phyloP scores from a whole-genome alignment of 228 moss, liverwort and hornwort genomes.

The Sphagnum fallax region DNA sequence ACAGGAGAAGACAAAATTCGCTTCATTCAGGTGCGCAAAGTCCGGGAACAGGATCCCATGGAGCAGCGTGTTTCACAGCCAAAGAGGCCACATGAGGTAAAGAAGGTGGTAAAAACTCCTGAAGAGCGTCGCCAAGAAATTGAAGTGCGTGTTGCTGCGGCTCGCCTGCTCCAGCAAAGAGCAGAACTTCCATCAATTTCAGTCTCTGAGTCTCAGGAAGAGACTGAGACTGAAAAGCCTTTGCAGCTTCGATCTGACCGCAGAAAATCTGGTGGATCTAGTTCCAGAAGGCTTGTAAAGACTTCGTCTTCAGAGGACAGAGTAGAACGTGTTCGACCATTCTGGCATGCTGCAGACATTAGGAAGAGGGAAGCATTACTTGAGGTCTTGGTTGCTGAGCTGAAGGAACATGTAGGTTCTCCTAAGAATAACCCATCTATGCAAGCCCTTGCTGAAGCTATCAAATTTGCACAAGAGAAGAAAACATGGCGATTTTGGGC shows the following conservation, averaged over 20 bases:
- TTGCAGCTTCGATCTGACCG: conserved; percentile 12
- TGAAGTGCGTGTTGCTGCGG: conserved; percentile 47
- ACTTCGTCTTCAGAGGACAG: conserved; percentile 21
- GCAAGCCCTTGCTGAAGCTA: conserved; percentile 24
- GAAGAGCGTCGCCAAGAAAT: conserved; percentile 41
- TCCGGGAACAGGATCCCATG: conserved; percentile 28
- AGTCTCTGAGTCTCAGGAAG: conserved; percentile 11
- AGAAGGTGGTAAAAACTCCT: conserved; percentile 32
- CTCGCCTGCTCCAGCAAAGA: conserved; percentile 37
- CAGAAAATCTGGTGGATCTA: conserved; percentile 25
- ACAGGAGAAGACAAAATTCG: conserved; percentile 37
- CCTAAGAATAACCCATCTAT: conserved; percentile 23
- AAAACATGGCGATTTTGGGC: conserved; percentile 40
- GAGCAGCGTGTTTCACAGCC: conserved; percentile 36
- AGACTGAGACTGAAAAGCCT: conserved; percentile 12
- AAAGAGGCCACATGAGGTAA: conserved; percentile 33
- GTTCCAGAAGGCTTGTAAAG: conserved; percentile 23
- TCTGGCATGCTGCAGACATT: conserved; percentile 20
- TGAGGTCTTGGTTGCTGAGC: conserved; percentile 15
- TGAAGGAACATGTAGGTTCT: conserved; percentile 26
- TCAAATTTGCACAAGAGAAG: conserved; percentile 37
- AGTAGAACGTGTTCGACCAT: conserved; percentile 23
- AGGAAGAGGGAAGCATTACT: conserved; percentile 27
- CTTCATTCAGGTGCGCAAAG: conserved; percentile 33
- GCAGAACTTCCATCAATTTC: conserved; percentile 6